phyloP scores from a whole-genome alignment of 192 early-diverging fungal genomes.

The Coemansia sp. region DNA sequence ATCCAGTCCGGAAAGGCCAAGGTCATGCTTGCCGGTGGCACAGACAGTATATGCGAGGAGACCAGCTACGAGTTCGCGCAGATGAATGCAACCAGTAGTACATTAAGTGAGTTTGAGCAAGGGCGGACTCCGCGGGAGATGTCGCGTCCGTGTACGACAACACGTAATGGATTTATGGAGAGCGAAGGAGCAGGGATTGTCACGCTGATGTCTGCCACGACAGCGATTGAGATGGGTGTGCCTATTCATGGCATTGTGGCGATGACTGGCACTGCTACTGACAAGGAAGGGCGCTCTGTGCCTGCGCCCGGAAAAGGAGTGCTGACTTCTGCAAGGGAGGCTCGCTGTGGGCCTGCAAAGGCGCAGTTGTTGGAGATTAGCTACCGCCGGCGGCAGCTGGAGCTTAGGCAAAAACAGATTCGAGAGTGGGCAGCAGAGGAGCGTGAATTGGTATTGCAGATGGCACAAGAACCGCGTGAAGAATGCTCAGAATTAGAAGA shows the following conservation, averaged over 20 bases:
- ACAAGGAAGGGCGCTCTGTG: constrained; percentile 89
- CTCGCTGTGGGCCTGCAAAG: constrained; percentile 14
- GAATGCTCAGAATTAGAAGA: background rate
- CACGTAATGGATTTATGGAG: constrained; percentile 89
- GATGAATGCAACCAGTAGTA: constrained; percentile 90
- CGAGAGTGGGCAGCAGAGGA: constrained; percentile 13
- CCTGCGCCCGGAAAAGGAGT: constrained; percentile 92
- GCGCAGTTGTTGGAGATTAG: constrained; percentile 74
- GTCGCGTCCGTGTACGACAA: constrained; percentile 82
- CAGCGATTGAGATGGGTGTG: constrained; percentile 84
- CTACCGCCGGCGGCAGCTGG: constrained; percentile 81
- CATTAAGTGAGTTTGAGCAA: constrained; percentile 74
- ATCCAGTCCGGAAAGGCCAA: constrained; percentile 84
- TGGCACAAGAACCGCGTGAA: background rate
- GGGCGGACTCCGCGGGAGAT: constrained; percentile 86
- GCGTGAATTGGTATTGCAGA: background rate
- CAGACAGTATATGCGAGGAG: constrained; percentile 88
- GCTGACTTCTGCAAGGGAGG: constrained; percentile 82
- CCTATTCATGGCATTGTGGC: constrained; percentile 89
- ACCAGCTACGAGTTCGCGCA: constrained; percentile 89
- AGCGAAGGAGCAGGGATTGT: constrained; percentile 84
- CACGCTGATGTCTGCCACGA: constrained; percentile 78
- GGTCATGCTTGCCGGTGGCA: constrained; percentile 82
- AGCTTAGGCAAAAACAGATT: constrained; percentile 27
- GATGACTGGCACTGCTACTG: constrained; percentile 80